Evolutionary conservation across 1,284 basidiomycete genomes (phyloP).

Genomic region (Chalciporus sp.): DNA sequence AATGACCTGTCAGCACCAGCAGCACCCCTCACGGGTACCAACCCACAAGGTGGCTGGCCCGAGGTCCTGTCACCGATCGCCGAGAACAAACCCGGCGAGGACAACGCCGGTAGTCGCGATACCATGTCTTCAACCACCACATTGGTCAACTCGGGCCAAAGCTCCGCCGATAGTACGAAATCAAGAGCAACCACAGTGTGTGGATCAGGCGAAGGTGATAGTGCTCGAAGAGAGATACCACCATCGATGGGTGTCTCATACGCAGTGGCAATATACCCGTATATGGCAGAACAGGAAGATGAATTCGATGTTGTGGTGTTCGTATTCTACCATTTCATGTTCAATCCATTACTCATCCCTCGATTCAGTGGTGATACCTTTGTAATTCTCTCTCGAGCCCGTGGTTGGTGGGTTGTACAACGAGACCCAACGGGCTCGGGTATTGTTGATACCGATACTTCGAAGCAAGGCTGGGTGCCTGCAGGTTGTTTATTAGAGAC

Average conservation of each 20-base stretch:
- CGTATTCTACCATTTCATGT: constrained; percentile 38
- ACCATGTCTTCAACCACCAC: constrained; percentile 19
- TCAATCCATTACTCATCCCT: constrained; percentile 13
- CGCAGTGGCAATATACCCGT: constrained; percentile 91
- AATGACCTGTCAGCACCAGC: constrained; percentile 47
- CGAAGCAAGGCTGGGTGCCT: constrained; percentile 86
- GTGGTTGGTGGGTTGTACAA: constrained; percentile 99
- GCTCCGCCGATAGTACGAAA: constrained; percentile 21
- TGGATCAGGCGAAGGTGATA: constrained; percentile 32
- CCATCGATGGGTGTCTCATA: constrained; percentile 72
- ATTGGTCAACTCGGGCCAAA: constrained; percentile 19
- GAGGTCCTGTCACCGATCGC: constrained; percentile 66
- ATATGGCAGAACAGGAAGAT: constrained; percentile 95
- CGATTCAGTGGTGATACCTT: constrained; percentile 79
- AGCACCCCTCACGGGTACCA: constrained; percentile 52
- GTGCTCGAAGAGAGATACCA: constrained; percentile 50
- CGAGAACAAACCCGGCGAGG: constrained; percentile 49
- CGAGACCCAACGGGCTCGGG: constrained; percentile 88
- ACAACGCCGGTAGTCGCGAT: constrained; percentile 21
- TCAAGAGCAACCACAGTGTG: constrained; percentile 13
- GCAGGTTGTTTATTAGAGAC: constrained; percentile 95
- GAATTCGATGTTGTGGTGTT: constrained; percentile 98
- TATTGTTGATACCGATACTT: constrained; percentile 71
- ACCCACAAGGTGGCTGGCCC: constrained; percentile 73
- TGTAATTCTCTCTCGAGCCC: constrained; percentile 89